Evolutionary conservation across 345 rosid genomes (phyloP).

Genomic region (Citrus trifoliata): DNA sequence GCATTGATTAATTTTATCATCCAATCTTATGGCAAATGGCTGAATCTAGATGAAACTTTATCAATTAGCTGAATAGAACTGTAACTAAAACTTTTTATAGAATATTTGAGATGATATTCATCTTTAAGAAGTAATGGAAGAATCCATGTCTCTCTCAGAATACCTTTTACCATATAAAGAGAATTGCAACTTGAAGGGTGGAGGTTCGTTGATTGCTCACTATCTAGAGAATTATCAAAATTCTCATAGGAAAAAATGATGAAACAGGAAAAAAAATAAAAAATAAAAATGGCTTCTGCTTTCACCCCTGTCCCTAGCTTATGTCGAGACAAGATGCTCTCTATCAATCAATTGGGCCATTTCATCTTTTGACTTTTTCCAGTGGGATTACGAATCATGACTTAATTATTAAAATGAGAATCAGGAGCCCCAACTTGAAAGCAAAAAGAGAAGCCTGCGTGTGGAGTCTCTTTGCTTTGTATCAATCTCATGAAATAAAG

Average conservation of each 20-base stretch:
- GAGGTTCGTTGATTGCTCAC: conserved; percentile 41
- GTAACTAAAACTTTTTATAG: background rate
- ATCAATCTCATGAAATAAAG: conserved; percentile 24
- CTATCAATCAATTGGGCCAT: conserved; percentile 21
- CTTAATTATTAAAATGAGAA: conserved; percentile 38
- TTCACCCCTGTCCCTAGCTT: conserved; percentile 28
- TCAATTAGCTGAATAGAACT: background rate
- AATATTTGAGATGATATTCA: background rate
- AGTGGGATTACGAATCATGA: conserved; percentile 26
- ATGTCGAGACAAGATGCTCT: conserved; percentile 40
- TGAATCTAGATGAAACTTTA: background rate
- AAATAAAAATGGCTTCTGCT: conserved; percentile 17
- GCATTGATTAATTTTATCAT: background rate
- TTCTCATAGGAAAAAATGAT: background rate
- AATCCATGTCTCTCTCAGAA: conserved; percentile 21
- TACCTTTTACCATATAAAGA: conserved; percentile 18
- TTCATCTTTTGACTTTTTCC: conserved; percentile 1
- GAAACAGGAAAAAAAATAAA: background rate
- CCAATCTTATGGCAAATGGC: background rate
- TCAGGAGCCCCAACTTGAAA: conserved; percentile 43
- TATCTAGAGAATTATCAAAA: conserved; percentile 12
- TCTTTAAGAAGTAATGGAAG: conserved; percentile 19
- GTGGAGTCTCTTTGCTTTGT: conserved; percentile 15
- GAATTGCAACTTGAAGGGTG: conserved; percentile 37
- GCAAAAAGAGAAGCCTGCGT: conserved; percentile 37